Evolutionary conservation across 2,329 filamentous ascomycete genomes (phyloP).

Genomic region (Parastagonospora nodorum): DNA sequence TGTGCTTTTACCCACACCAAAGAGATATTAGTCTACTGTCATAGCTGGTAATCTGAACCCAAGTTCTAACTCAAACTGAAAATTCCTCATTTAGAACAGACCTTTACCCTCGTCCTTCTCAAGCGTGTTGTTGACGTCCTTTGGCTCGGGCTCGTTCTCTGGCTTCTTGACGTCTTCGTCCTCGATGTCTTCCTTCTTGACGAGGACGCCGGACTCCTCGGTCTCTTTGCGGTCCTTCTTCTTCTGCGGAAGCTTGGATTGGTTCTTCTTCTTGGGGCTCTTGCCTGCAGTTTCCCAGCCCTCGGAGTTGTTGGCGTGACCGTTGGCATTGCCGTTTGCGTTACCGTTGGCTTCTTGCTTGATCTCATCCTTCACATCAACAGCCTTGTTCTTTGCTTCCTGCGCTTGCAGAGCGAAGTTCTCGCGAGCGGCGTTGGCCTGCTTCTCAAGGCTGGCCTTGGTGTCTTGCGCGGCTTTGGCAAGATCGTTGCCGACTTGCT

Average conservation of each 20-base stretch:
- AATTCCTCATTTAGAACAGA: conserved; percentile 14
- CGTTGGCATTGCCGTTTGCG: conserved; percentile 6
- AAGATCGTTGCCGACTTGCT: conserved; percentile 30
- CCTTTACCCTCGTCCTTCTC: conserved; percentile 24
- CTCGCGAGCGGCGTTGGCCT: conserved; percentile 8
- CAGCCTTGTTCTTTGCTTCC: conserved; percentile 16
- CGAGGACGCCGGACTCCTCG: conserved; percentile 13
- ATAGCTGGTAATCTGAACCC: no score
- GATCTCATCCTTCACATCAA: conserved; percentile 12
- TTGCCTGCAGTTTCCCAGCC: conserved; percentile 10
- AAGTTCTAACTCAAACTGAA: no score
- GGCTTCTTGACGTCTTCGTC: conserved; percentile 12
- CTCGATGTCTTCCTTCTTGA: conserved; percentile 7
- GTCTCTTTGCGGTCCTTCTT: conserved; percentile 19
- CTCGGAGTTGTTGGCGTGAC: conserved; percentile 5
- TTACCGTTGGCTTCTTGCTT: conserved; percentile 6
- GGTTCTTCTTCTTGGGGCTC: conserved; percentile 12
- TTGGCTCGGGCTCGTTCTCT: conserved; percentile 30
- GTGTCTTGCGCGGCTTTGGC: conserved; percentile 21
- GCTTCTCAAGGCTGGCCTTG: conserved; percentile 17
- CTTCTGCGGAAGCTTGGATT: conserved; percentile 9
- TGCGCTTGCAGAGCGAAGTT: conserved; percentile 10
- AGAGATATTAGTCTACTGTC: neutral
- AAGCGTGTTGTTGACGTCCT: conserved; percentile 30
- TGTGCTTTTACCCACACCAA: neutral